Evolutionary conservation across 208 protist species (phyloP).

Genomic region (Plasmodiophora brassicae): DNA sequence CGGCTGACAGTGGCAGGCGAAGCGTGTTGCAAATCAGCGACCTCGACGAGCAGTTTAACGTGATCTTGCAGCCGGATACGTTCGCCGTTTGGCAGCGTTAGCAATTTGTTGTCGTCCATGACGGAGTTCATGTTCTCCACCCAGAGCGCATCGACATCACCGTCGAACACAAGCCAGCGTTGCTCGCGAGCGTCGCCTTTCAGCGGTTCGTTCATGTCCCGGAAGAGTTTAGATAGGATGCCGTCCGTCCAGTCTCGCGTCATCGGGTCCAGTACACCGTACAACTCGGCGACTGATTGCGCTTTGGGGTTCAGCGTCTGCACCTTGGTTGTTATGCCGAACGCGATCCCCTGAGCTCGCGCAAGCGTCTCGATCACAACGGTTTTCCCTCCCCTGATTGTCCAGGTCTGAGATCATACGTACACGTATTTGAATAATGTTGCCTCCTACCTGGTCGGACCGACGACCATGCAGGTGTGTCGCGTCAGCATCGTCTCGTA

Average conservation of each 20-base stretch:
- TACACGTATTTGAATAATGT: too few relatives aligned
- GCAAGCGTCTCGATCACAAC: conserved; percentile 88
- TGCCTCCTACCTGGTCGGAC: too few relatives aligned
- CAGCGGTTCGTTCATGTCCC: conserved; percentile 80
- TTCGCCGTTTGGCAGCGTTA: conserved; percentile 96
- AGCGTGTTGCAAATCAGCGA: conserved; percentile 95
- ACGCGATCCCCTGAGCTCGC: conserved; percentile 76
- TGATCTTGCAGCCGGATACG: conserved; percentile 85
- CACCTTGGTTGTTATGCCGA: conserved; percentile 81
- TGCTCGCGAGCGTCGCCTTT: conserved; percentile 48
- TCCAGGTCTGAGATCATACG: too few relatives aligned
- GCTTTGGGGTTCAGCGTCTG: conserved; percentile 97
- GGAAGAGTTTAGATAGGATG: conserved; percentile 96
- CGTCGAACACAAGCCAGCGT: conserved; percentile 95
- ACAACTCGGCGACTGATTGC: conserved; percentile 85
- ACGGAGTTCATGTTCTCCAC: conserved; percentile 99
- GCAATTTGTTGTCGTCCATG: conserved; percentile 98
- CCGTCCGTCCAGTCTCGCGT: conserved; percentile 98
- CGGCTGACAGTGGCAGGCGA: conserved; percentile 96
- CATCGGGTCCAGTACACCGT: conserved; percentile 94
- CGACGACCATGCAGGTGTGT: conserved; percentile 96
- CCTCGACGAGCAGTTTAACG: conserved; percentile 93
- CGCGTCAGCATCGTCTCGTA: conserved; percentile 97
- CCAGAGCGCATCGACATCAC: conserved; percentile 98
- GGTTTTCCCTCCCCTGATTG: conserved; percentile 92